Percentiles rank a stretch among this genome's conserved stretches.
These are phyloP conservation scores for Lepidium aucheri DNA, from an alignment of 345 rosid genomes.

Conservation along the genomic window DNA sequence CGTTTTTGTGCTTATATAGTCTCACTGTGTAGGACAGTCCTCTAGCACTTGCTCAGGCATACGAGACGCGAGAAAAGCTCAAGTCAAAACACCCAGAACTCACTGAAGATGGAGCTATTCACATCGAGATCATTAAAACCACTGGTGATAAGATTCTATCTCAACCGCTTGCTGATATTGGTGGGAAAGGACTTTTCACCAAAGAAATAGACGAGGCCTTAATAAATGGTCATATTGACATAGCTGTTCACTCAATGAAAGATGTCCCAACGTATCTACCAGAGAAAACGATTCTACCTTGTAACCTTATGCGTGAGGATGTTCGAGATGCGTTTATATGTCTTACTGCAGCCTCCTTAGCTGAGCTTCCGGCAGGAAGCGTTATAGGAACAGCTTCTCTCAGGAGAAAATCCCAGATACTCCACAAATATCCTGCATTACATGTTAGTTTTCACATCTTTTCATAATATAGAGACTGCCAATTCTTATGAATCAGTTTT, in stretches of 20 bases:
- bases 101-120: constrained; percentile 79
- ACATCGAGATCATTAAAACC: constrained; percentile 87
- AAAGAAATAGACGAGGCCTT: constrained; percentile 96
- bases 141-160: constrained; percentile 88
- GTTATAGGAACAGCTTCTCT: constrained; percentile 95
- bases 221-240: constrained; percentile 76
- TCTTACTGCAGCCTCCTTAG: constrained; percentile 46
- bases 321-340: constrained; percentile 93
- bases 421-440: constrained; percentile 75
- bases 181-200: constrained; percentile 96
- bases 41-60: constrained; percentile 94
- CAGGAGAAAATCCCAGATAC: constrained; percentile 91
- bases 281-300: constrained; percentile 71
- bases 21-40: constrained; percentile 61
- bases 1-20: constrained; percentile 23
- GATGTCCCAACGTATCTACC: constrained; percentile 97
- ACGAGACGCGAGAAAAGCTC: constrained; percentile 82
- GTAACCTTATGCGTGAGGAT: constrained; percentile 91
- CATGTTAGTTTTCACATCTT: constrained; percentile 37
- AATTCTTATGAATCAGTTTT: constrained; percentile 1
- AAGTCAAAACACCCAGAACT: constrained; percentile 66
- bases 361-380: constrained; percentile 83
- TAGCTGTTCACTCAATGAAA: constrained; percentile 98
- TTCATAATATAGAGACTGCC: not conserved
- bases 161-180: constrained; percentile 96